Evolutionary conservation across 257 asterid species (phyloP).

Genomic region (Nicotiana undulata): DNA sequence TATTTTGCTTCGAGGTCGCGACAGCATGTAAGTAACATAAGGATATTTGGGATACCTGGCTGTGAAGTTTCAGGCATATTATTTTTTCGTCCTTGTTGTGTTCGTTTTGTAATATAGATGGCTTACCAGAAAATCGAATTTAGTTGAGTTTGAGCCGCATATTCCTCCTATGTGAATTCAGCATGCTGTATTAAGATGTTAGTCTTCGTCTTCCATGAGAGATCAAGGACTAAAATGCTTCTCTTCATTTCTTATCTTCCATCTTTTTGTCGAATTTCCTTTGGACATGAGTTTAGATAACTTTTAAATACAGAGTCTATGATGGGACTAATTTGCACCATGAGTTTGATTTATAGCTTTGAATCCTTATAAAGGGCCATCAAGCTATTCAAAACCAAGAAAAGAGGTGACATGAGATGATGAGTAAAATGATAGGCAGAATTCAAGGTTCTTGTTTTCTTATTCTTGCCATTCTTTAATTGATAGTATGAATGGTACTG

Average conservation of each 20-base stretch:
- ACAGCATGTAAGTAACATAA: conserved; percentile 7
- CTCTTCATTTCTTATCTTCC: not conserved
- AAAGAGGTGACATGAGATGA: no score
- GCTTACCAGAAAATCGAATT: conserved; percentile 19
- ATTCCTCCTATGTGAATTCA: conserved; percentile 12
- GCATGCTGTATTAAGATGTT: not conserved
- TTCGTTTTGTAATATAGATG: conserved; percentile 38
- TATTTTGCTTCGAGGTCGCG: conserved; percentile 80
- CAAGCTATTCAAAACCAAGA: no score
- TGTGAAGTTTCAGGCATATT: conserved; percentile 8
- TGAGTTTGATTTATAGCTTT: no score
- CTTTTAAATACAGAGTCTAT: not conserved
- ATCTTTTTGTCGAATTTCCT: not conserved
- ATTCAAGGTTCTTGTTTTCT: no score
- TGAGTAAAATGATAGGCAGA: no score
- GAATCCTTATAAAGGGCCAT: no score
- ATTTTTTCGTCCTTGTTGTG: not conserved
- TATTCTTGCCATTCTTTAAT: no score
- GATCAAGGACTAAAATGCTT: not conserved
- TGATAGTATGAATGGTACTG: no score
- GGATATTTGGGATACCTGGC: not conserved
- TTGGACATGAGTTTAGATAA: not conserved
- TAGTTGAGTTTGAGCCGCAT: conserved; percentile 11
- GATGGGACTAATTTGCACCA: not conserved
- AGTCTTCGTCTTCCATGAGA: not conserved